Conservation (phyloP, 495 filamentous ascomycete genomes). For the Extremus antarcticus region DNA sequence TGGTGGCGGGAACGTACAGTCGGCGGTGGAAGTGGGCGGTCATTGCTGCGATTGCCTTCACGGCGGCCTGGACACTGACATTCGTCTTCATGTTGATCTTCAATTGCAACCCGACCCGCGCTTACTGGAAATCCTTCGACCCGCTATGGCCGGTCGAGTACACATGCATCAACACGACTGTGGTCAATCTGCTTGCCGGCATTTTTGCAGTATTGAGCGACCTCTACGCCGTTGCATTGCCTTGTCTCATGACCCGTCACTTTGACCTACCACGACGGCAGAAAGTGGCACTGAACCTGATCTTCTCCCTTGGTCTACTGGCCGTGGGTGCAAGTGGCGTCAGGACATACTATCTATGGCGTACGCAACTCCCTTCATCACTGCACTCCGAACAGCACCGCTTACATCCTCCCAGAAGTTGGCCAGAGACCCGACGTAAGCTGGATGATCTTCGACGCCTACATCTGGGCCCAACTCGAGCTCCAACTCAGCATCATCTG, state of each 20-base stretch:
- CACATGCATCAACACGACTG: slow-evolving; percentile 19
- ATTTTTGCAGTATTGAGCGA: slow-evolving; percentile 15
- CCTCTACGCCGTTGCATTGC: slow-evolving; percentile 22
- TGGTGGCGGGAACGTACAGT: slow-evolving; percentile 17
- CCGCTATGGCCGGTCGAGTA: slow-evolving; percentile 1
- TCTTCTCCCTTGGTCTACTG: slow-evolving; percentile 16
- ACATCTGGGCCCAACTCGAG: slow-evolving; percentile 10
- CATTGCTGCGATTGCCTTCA: slow-evolving; percentile 17
- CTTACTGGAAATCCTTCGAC: slow-evolving; percentile 25
- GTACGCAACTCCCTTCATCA: not conserved
- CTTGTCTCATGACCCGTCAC: slow-evolving; percentile 17
- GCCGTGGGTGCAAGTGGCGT: slow-evolving; percentile 9
- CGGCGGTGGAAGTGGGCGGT: slow-evolving; percentile 14
- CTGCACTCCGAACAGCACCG: not conserved
- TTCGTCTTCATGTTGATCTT: slow-evolving; percentile 19
- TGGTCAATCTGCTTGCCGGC: slow-evolving; percentile 20
- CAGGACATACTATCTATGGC: slow-evolving; percentile 12
- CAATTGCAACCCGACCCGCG: slow-evolving; percentile 20
- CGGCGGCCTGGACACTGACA: slow-evolving; percentile 14
- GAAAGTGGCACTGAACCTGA: slow-evolving; percentile 17
- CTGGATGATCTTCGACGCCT: slow-evolving; percentile 10
- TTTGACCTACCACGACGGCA: slow-evolving; percentile 19
- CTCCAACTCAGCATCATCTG: slow-evolving; percentile 14
- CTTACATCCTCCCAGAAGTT: slow-evolving; percentile 7
- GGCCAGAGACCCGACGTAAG: slow-evolving; percentile 3